Percentiles rank a stretch among this genome's conserved stretches.
Evolutionary conservation across 768 basidiomycete genomes (phyloP).

Genomic region (Lactarius sanguifluus): DNA sequence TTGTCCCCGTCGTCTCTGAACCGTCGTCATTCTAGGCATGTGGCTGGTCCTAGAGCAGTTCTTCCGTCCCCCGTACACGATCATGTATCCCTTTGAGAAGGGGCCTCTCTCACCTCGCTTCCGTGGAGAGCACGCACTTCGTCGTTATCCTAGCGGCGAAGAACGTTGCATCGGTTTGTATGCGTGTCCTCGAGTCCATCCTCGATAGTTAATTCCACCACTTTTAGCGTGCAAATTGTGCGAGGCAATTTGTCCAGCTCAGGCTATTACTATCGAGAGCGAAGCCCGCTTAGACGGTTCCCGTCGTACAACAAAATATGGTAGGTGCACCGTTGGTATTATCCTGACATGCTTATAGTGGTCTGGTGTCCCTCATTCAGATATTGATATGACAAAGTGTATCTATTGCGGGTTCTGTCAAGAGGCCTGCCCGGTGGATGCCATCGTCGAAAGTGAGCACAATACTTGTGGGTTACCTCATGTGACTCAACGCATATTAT

Average conservation of each 20-base stretch:
- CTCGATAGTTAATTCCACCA: constrained; percentile 7
- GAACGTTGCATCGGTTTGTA: constrained; percentile 95
- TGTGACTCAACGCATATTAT: constrained; percentile 12
- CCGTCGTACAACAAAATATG: constrained; percentile 96
- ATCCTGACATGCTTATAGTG: not conserved
- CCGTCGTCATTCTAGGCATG: constrained; percentile 63
- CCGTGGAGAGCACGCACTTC: constrained; percentile 96
- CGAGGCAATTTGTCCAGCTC: constrained; percentile 98
- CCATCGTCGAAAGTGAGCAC: constrained; percentile 93
- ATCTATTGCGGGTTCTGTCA: constrained; percentile 99
- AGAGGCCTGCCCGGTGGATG: constrained; percentile 99
- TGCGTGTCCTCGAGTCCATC: not conserved
- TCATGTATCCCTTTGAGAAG: constrained; percentile 98
- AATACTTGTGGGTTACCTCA: not conserved
- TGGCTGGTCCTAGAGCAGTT: constrained; percentile 94
- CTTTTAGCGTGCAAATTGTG: constrained; percentile 94
- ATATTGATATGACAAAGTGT: constrained; percentile 99
- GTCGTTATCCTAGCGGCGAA: constrained; percentile 96
- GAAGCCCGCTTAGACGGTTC: constrained; percentile 95
- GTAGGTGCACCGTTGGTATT: constrained; percentile 41
- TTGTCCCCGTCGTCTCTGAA: constrained; percentile 28
- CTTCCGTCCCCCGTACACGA: constrained; percentile 95
- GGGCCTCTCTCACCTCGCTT: constrained; percentile 97
- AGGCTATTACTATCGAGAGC: constrained; percentile 99
- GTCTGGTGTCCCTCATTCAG: constrained; percentile 40